phyloP scores from a whole-genome alignment of 306 rosid genomes.

The Rubus idaeus region DNA sequence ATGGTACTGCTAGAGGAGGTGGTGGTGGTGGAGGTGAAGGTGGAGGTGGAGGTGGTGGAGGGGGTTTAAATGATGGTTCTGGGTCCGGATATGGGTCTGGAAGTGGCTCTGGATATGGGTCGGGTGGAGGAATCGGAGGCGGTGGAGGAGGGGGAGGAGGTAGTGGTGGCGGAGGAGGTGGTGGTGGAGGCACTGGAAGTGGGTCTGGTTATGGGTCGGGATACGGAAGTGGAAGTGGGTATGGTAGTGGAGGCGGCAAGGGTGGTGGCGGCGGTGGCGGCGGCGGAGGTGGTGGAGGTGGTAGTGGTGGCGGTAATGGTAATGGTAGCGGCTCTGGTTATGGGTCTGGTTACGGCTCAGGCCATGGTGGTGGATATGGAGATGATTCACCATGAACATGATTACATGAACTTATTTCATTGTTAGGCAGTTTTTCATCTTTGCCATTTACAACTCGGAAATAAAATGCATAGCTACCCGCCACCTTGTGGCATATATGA shows the following conservation, averaged over 20 bases:
- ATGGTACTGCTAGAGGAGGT: constrained; percentile 39
- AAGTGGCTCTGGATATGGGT: constrained; percentile 48
- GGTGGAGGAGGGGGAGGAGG: constrained; percentile 36
- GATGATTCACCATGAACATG: constrained; percentile 38
- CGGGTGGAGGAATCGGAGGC: constrained; percentile 29
- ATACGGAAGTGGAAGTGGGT: constrained; percentile 42
- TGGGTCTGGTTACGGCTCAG: constrained; percentile 56
- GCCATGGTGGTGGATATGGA: constrained; percentile 36
- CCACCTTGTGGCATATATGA: constrained; percentile 21
- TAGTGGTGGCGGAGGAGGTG: constrained; percentile 40
- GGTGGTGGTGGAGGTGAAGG: constrained; percentile 54
- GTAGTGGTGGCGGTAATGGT: constrained; percentile 21
- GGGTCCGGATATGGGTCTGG: constrained; percentile 50
- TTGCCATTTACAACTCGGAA: constrained; percentile 11
- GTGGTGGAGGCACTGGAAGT: constrained; percentile 31
- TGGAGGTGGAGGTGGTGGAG: constrained; percentile 45
- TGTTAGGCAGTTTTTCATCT: constrained; percentile 1
- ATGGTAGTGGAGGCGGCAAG: constrained; percentile 33
- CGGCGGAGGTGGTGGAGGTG: constrained; percentile 19
- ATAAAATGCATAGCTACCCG: constrained; percentile 34
- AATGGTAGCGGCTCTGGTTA: constrained; percentile 50
- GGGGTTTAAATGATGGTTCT: constrained; percentile 39
- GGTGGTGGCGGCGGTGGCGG: constrained; percentile 39
- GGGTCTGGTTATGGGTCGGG: constrained; percentile 42
- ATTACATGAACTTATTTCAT: background rate